phyloP scores from a whole-genome alignment of 1,139 yeast genomes.

The Saccharomyces pastorianus region DNA sequence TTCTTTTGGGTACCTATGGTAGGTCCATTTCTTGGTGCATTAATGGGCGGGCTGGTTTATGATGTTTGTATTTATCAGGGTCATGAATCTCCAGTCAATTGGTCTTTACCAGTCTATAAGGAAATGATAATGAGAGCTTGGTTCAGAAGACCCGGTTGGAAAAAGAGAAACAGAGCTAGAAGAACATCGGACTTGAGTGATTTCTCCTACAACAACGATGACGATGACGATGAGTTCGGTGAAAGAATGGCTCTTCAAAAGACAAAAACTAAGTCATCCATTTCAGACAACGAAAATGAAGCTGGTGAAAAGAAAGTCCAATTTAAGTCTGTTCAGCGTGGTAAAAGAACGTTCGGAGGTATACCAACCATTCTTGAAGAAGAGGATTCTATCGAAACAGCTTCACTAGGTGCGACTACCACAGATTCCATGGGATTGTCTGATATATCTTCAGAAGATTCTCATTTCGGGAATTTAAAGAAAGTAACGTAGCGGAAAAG shows the following conservation, averaged over 20 bases:
- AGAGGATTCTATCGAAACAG: constrained; percentile 18
- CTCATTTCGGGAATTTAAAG: background rate
- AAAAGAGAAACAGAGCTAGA: constrained; percentile 21
- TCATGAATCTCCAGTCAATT: constrained; percentile 41
- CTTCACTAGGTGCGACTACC: constrained; percentile 17
- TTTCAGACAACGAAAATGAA: constrained; percentile 10
- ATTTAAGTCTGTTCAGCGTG: constrained; percentile 24
- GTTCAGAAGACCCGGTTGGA: constrained; percentile 28
- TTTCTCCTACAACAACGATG: constrained; percentile 24
- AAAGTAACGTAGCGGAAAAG: background rate
- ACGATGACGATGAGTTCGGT: constrained; percentile 1
- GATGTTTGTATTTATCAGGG: constrained; percentile 44
- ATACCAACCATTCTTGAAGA: constrained; percentile 29
- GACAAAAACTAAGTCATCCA: constrained; percentile 14
- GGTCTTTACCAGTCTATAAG: constrained; percentile 31
- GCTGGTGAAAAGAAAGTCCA: constrained; percentile 20
- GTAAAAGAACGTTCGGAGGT: constrained; percentile 20
- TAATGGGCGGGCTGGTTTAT: constrained; percentile 40
- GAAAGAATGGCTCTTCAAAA: constrained; percentile 7
- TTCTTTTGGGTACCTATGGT: constrained; percentile 47
- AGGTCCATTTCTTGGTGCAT: constrained; percentile 39
- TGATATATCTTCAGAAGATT: constrained; percentile 12
- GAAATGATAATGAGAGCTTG: constrained; percentile 22
- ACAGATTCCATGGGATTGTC: constrained; percentile 15
- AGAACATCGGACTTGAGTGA: constrained; percentile 25